These are phyloP conservation scores for Jatropha podagrica DNA, from an alignment of 441 rosid genomes.

Conservation along the genomic window DNA sequence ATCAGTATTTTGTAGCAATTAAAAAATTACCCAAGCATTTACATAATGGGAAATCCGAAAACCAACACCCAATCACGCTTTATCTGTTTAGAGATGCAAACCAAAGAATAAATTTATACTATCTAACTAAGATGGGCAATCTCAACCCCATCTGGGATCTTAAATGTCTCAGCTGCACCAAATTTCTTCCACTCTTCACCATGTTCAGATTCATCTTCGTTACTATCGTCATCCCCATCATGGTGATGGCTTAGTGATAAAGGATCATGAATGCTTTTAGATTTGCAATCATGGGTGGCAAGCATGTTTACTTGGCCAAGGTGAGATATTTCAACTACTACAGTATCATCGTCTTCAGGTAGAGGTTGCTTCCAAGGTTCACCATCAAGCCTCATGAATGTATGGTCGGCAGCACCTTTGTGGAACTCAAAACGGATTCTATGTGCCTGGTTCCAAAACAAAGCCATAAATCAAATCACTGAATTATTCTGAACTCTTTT, in stretches of 20 bases:
- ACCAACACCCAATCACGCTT: not conserved
- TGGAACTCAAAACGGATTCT: slow-evolving; percentile 82
- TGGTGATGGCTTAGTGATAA: slow-evolving; percentile 31
- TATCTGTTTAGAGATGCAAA: not conserved
- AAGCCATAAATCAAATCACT: not conserved
- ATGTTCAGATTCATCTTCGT: slow-evolving; percentile 42
- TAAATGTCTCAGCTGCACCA: slow-evolving; percentile 91
- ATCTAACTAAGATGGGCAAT: slow-evolving; percentile 59
- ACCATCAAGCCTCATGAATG: slow-evolving; percentile 96
- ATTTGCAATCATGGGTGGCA: slow-evolving; percentile 64
- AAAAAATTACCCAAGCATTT: not conserved
- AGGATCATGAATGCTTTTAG: slow-evolving; percentile 56
- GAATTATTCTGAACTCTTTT: not conserved
- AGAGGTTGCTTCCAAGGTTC: slow-evolving; percentile 98
- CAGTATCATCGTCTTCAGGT: slow-evolving; percentile 68
- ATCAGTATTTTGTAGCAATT: not conserved
- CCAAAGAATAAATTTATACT: not conserved
- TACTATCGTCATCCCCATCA: slow-evolving; percentile 37
- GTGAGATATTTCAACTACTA: slow-evolving; percentile 89
- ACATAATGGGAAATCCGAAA: not conserved
- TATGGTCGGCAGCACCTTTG: slow-evolving; percentile 71
- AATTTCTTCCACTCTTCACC: slow-evolving; percentile 67
- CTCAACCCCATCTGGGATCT: slow-evolving; percentile 71
- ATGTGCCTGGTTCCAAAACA: slow-evolving; percentile 46
- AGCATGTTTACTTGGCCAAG: slow-evolving; percentile 90